Percentiles rank a stretch among this genome's conserved stretches.
These are phyloP conservation scores for Aspergillus cavernicola DNA, from an alignment of 495 filamentous ascomycete genomes.

Conservation along the genomic window DNA sequence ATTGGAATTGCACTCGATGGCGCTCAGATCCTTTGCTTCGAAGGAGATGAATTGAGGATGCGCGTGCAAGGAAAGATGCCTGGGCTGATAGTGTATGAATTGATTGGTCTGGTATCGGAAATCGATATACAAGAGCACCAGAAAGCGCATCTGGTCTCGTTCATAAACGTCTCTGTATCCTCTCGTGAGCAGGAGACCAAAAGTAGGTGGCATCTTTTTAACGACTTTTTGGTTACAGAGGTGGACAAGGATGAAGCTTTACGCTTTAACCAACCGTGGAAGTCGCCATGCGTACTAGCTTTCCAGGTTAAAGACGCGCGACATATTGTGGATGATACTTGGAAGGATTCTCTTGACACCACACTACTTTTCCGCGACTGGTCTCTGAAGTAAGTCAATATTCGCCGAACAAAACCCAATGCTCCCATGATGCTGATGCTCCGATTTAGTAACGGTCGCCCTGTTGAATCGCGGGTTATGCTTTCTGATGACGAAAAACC, in stretches of 20 bases:
- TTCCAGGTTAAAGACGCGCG: slow-evolving; percentile 76
- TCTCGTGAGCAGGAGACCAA: slow-evolving; percentile 47
- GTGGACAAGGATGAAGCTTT: slow-evolving; percentile 77
- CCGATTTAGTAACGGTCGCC: slow-evolving; percentile 28
- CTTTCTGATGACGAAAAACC: slow-evolving; percentile 67
- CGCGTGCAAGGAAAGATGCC: slow-evolving; percentile 57
- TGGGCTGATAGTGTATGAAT: slow-evolving; percentile 78
- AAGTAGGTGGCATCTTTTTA: slow-evolving; percentile 88
- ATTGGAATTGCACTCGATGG: slow-evolving; percentile 82
- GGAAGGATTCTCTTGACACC: slow-evolving; percentile 81
- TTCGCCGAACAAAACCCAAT: neutral
- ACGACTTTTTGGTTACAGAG: slow-evolving; percentile 90
- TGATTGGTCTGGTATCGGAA: slow-evolving; percentile 87
- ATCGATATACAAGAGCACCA: slow-evolving; percentile 79
- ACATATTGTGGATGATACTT: slow-evolving; percentile 74
- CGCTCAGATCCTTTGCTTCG: slow-evolving; percentile 82
- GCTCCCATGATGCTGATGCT: neutral
- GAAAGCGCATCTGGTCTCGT: slow-evolving; percentile 85
- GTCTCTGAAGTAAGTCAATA: slow-evolving; percentile 53
- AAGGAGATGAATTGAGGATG: slow-evolving; percentile 70
- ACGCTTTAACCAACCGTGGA: slow-evolving; percentile 85
- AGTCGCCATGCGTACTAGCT: slow-evolving; percentile 77
- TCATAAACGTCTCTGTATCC: slow-evolving; percentile 82
- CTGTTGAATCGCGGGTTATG: slow-evolving; percentile 47
- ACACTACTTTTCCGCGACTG: slow-evolving; percentile 75